Percentiles rank a stretch among this genome's conserved stretches.
Conservation (phyloP, 108 stramenopile species). For the Aurantiochytrium sp. region DNA sequence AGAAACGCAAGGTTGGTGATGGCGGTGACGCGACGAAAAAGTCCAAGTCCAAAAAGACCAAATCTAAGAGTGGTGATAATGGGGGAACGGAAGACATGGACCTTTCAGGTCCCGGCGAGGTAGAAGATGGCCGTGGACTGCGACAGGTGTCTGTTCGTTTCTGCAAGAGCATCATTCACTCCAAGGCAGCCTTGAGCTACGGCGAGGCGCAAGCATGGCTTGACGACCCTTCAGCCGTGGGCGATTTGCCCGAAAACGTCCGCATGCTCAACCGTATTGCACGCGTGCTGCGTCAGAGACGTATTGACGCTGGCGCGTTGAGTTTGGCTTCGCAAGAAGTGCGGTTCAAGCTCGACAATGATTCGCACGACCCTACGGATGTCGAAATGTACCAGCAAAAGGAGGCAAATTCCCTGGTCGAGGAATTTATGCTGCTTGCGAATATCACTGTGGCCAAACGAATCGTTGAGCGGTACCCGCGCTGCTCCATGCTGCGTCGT, state of each 20-base stretch:
- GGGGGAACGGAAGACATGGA: neutral
- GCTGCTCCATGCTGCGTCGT: constrained; percentile 80
- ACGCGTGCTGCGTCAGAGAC: constrained; percentile 17
- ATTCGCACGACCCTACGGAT: constrained; percentile 92
- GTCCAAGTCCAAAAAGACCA: no score
- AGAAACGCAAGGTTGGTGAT: neutral
- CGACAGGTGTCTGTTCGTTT: constrained; percentile 69
- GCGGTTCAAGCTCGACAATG: constrained; percentile 87
- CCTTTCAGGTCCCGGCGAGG: neutral
- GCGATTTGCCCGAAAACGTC: neutral
- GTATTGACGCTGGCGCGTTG: constrained; percentile 89
- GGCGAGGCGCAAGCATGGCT: constrained; percentile 89
- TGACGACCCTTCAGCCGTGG: constrained; percentile 66
- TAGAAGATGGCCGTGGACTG: neutral
- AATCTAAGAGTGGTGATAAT: neutral
- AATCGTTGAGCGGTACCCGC: constrained; percentile 78
- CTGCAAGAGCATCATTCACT: constrained; percentile 85
- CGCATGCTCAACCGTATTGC: neutral
- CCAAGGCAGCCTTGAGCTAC: constrained; percentile 86
- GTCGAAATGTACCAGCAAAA: constrained; percentile 79
- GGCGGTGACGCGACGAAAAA: neutral
- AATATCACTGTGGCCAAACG: constrained; percentile 95
- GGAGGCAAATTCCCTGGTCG: constrained; percentile 85
- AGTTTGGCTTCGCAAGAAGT: constrained; percentile 96
- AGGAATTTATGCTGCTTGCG: constrained; percentile 98